These are phyloP conservation scores for Amanita pallidorosea DNA, from an alignment of 768 basidiomycete genomes.

Conservation along the genomic window DNA sequence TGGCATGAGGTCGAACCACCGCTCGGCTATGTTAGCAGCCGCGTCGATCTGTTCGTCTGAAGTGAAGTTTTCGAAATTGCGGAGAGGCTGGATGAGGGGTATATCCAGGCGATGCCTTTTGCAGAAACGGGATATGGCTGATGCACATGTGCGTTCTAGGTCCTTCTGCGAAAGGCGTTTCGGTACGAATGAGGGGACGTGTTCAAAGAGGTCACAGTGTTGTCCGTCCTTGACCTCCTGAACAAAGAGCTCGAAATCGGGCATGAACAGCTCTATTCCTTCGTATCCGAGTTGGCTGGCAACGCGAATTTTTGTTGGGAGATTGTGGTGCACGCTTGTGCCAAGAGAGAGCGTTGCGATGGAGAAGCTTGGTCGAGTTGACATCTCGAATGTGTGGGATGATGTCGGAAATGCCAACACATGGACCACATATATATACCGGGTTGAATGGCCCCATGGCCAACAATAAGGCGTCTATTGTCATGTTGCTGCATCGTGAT, in stretches of 20 bases:
- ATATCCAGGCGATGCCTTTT: slow-evolving; percentile 14
- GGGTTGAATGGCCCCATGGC: background rate
- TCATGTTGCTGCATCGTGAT: background rate
- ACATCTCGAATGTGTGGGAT: background rate
- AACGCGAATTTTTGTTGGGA: slow-evolving; percentile 19
- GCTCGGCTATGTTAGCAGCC: slow-evolving; percentile 18
- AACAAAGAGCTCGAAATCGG: slow-evolving; percentile 16
- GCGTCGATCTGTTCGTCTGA: slow-evolving; percentile 13
- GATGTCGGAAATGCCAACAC: background rate
- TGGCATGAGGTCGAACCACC: slow-evolving; percentile 19
- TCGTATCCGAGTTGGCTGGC: slow-evolving; percentile 21
- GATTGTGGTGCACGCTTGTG: slow-evolving; percentile 17
- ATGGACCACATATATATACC: background rate
- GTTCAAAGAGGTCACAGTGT: slow-evolving; percentile 11
- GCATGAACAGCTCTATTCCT: slow-evolving; percentile 20
- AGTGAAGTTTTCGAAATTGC: slow-evolving; percentile 24
- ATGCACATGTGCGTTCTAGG: slow-evolving; percentile 15
- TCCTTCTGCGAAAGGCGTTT: slow-evolving; percentile 10
- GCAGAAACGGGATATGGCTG: slow-evolving; percentile 13
- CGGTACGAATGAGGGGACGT: slow-evolving; percentile 10
- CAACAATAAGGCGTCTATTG: background rate
- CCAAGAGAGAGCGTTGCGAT: slow-evolving; percentile 19
- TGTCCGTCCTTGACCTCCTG: slow-evolving; percentile 11
- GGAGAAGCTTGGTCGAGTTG: slow-evolving; percentile 7
- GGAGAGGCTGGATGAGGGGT: slow-evolving; percentile 23